Evolutionary conservation across 208 protist genomes (phyloP).

Genomic region (Plasmodiophora brassicae): DNA sequence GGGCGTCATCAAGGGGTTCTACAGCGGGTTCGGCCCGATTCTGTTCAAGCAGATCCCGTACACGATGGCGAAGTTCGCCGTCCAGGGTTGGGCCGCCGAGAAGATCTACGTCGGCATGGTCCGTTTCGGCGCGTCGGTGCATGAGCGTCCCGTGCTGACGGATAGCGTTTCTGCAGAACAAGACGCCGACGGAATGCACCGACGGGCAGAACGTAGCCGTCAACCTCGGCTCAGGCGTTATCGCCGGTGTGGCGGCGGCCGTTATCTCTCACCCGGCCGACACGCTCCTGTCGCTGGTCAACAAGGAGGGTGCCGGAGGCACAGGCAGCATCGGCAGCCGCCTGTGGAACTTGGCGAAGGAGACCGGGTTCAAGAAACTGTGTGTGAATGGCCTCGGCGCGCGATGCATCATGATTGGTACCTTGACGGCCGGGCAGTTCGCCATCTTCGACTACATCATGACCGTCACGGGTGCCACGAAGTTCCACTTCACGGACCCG

Average conservation of each 20-base stretch:
- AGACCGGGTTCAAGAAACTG: conserved; percentile 59
- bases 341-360: conserved; percentile 55
- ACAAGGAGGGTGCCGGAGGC: conserved; percentile 65
- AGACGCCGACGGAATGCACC: neutral
- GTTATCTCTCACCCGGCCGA: conserved; percentile 75
- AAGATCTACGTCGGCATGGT: conserved; percentile 56
- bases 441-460: conserved; percentile 68
- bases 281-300: conserved; percentile 68
- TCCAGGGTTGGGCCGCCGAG: conserved; percentile 64
- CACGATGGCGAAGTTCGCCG: conserved; percentile 77
- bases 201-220: conserved; percentile 55
- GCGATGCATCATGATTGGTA: conserved; percentile 66
- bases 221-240: conserved; percentile 62
- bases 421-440: conserved; percentile 68
- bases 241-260: conserved; percentile 69
- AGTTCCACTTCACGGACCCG: conserved; percentile 58
- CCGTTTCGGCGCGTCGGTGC: too few species aligned
- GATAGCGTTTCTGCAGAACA: too few species aligned
- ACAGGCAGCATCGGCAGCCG: conserved; percentile 52
- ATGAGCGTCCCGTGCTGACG: too few species aligned
- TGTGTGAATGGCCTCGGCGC: conserved; percentile 59
- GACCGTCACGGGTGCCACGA: conserved; percentile 46
- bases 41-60: conserved; percentile 77
- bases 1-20: conserved; percentile 60
- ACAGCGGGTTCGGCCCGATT: conserved; percentile 67